phyloP scores from a whole-genome alignment of 192 early-diverging fungal genomes.

The Coemansia furcata region DNA sequence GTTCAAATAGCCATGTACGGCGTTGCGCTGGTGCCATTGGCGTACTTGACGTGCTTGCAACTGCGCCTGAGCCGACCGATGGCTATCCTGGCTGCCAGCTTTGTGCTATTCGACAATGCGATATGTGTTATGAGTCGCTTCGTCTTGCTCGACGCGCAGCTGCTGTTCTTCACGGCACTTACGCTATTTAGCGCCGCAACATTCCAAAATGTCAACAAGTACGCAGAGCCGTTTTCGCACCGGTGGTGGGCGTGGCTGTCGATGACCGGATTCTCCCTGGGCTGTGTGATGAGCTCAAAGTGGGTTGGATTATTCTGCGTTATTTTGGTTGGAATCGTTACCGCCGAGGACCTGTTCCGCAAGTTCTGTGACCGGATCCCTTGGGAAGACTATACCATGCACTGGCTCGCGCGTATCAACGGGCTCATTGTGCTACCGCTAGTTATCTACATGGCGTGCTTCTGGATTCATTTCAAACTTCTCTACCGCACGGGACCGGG shows the following conservation, averaged over 20 bases:
- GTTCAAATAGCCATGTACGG: conserved; percentile 64
- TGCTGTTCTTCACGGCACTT: conserved; percentile 68
- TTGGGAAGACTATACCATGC: conserved; percentile 64
- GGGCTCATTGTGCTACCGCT: conserved; percentile 82
- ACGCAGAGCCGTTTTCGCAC: conserved; percentile 58
- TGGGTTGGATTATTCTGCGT: conserved; percentile 96
- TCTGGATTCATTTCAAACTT: conserved; percentile 90
- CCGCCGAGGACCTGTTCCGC: conserved; percentile 87
- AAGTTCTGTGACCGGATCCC: conserved; percentile 71
- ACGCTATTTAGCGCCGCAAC: conserved; percentile 56
- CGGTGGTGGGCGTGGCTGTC: conserved; percentile 68
- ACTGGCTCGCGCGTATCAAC: conserved; percentile 83
- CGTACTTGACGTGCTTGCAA: conserved; percentile 66
- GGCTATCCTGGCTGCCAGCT: conserved; percentile 54
- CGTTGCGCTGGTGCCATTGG: conserved; percentile 64
- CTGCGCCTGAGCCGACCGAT: conserved; percentile 56
- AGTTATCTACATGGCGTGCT: conserved; percentile 78
- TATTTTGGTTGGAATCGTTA: conserved; percentile 86
- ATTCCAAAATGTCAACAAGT: conserved; percentile 56
- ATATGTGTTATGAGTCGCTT: conserved; percentile 65
- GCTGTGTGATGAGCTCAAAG: conserved; percentile 71
- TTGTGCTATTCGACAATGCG: conserved; percentile 72
- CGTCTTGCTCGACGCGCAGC: conserved; percentile 71
- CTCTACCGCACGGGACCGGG: conserved; percentile 82
- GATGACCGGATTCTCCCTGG: conserved; percentile 66